Conservation (phyloP, 148 eudicot genomes). For the Spergularia marina region DNA sequence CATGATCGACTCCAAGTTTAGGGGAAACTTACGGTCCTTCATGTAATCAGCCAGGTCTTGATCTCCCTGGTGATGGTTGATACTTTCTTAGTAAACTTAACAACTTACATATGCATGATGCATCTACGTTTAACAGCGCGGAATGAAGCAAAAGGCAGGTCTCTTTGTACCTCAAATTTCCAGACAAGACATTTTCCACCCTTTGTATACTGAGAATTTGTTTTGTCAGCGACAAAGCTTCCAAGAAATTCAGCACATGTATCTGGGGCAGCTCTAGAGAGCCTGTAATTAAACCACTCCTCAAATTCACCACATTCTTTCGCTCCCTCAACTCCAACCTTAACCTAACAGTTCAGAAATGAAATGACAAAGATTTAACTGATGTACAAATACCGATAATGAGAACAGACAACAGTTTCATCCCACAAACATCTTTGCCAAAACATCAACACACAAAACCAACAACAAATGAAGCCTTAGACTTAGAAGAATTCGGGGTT, state of each 20-base stretch:
- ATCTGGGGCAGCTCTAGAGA: conserved; percentile 97
- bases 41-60: conserved; percentile 83
- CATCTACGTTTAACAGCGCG: too few species aligned
- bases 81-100: background rate
- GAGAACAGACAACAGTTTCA: background rate
- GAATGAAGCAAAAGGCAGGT: background rate
- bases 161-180: conserved; percentile 78
- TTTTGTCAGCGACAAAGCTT: conserved; percentile 78
- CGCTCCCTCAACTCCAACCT: conserved; percentile 88
- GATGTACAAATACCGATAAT: background rate
- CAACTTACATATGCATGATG: background rate
- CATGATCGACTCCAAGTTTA: conserved; percentile 76
- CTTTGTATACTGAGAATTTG: conserved; percentile 60
- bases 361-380: background rate
- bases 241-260: conserved; percentile 98
- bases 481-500: background rate
- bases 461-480: background rate
- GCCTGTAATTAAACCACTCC: conserved; percentile 97
- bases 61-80: conserved; percentile 62
- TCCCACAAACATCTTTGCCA: background rate
- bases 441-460: background rate
- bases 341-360: conserved; percentile 51
- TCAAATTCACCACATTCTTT: conserved; percentile 90
- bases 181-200: conserved; percentile 98
- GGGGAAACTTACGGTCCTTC: conserved; percentile 73